Base-by-base conservation (phyloP, 192 early-diverging fungal genomes). In the Allomyces macrogynus region DNA sequence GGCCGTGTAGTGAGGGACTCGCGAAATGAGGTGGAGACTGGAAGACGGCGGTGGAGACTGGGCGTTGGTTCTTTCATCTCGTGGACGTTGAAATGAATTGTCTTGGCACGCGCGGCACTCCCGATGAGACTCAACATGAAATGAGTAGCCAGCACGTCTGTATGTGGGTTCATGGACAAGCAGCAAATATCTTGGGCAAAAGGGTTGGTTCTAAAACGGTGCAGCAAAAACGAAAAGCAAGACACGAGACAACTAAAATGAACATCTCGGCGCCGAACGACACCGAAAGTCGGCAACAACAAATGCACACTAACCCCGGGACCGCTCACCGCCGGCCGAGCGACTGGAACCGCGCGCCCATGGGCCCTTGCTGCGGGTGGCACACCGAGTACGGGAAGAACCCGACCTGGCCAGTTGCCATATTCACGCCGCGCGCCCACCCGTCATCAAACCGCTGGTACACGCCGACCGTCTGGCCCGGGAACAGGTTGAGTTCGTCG, bases 381-480 rank as follows among this genome's bases (percentile, higher is more conserved):
- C 32, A 40, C 7, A 40, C 32, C 57, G 49, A 14, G 49, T 57
- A 57, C 8, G 71, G 71, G 62, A 72, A 72, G 60, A 72, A 66
- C 5, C 71, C 71, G 32, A 63, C 23, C 8, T 57, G 57, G 9
- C 42, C 22, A 10, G 67, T 64, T 4, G 60, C 61, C 44, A 69
- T 42, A 26, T 72, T 69, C n/a, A 49, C 23, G 4, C 71, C 71
- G 0, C 60, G 24, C 20, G 71, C 71, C 71, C 71, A 72, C 27
- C 71, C 71, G 49, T 72, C 71, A 16, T 72, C 71, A 24, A 68
- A 72, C 32, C 24, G 42, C 65, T 72, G 63, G 32, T 27, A 62
- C 23, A 72, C 69, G 3, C 61, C 62, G 10, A 72, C 61, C 23
- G 57, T 24, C 44, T 72, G 67, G 3, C 71, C 71, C 7, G 65